phyloP scores from a whole-genome alignment of 441 rosid species.

The Pelargonium citronellum region DNA sequence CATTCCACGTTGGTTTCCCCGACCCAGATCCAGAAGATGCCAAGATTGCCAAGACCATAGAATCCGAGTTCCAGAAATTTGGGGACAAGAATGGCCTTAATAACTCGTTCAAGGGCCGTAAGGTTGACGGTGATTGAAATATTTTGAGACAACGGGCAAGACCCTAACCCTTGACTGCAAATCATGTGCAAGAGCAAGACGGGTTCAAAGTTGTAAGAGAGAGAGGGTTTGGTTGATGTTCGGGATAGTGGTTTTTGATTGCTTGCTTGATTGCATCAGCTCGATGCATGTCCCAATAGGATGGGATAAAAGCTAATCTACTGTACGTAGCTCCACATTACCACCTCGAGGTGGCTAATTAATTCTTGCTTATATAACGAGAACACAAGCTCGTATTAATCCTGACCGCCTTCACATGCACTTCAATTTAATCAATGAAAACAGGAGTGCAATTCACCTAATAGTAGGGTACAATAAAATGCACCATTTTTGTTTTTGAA shows the following conservation, averaged over 20 bases:
- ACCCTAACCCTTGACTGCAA: background rate
- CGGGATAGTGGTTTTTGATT: background rate
- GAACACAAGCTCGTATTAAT: too few species aligned
- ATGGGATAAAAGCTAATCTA: slow-evolving; percentile 11
- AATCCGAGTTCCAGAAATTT: slow-evolving; percentile 62
- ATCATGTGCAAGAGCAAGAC: background rate
- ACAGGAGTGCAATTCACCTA: too few species aligned
- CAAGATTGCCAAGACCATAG: slow-evolving; percentile 53
- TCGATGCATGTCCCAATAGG: slow-evolving; percentile 34
- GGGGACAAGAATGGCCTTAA: slow-evolving; percentile 38
- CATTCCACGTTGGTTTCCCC: slow-evolving; percentile 52
- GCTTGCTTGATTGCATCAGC: slow-evolving; percentile 38
- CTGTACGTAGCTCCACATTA: background rate
- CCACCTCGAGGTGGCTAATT: slow-evolving; percentile 22
- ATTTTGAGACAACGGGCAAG: background rate
- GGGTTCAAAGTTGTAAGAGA: too few species aligned
- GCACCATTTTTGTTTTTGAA: too few species aligned
- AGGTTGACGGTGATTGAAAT: slow-evolving; percentile 29
- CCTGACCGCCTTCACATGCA: background rate
- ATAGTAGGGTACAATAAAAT: too few species aligned
- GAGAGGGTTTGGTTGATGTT: too few species aligned
- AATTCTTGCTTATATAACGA: background rate
- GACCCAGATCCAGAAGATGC: slow-evolving; percentile 53
- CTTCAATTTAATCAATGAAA: too few species aligned
- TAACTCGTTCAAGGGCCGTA: slow-evolving; percentile 33